phyloP scores from a whole-genome alignment of 192 early-diverging fungal species.

The Entomortierella beljakovae region DNA sequence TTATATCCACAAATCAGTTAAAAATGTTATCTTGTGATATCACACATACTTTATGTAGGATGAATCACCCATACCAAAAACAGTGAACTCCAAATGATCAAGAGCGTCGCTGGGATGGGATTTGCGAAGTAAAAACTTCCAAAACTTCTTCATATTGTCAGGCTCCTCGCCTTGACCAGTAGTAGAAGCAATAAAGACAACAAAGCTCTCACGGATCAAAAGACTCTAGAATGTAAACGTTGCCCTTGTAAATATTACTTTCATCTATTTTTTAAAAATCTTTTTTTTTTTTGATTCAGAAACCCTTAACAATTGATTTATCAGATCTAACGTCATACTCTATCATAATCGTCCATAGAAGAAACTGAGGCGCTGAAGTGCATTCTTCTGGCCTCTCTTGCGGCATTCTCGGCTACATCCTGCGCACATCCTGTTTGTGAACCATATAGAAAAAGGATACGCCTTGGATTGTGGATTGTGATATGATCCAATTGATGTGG shows the following conservation, averaged over 20 bases:
- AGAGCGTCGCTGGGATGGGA: conserved; percentile 75
- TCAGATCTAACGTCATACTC: conserved; percentile 40
- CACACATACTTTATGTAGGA: conserved; percentile 82
- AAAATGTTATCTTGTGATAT: too few species aligned
- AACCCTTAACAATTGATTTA: neutral
- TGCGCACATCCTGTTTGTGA: conserved; percentile 94
- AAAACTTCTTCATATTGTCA: conserved; percentile 93
- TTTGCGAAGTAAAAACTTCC: conserved; percentile 92
- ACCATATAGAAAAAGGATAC: conserved; percentile 86
- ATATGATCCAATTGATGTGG: conserved; percentile 35
- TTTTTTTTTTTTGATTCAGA: too few species aligned
- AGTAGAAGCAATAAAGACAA: conserved; percentile 91
- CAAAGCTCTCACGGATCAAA: conserved; percentile 69
- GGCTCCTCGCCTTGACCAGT: conserved; percentile 96
- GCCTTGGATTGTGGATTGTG: conserved; percentile 41
- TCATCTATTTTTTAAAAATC: too few species aligned
- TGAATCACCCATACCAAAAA: conserved; percentile 97
- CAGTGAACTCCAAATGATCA: conserved; percentile 77
- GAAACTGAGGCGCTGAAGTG: conserved; percentile 71
- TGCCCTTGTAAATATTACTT: neutral
- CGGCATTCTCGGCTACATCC: conserved; percentile 88
- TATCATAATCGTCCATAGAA: conserved; percentile 85
- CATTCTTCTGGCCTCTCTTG: conserved; percentile 80
- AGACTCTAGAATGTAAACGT: conserved; percentile 55
- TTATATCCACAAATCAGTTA: too few species aligned